These are phyloP conservation scores for Austropuccinia psidii DNA, from an alignment of 1,284 basidiomycete species.

Conservation along the genomic window DNA sequence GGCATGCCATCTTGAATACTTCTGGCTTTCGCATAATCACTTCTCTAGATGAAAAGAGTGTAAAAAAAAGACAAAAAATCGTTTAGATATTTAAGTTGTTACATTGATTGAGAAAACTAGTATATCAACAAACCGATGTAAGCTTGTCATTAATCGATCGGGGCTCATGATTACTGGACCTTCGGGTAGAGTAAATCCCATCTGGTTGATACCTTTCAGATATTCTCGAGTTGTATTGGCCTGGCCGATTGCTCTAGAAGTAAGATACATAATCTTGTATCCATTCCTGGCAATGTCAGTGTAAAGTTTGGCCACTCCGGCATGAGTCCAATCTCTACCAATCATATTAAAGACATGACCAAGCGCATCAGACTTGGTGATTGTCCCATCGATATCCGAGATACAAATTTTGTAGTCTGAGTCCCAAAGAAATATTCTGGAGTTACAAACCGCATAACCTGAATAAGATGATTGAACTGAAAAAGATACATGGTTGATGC, in stretches of 20 bases:
- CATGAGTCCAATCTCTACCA: slow-evolving; percentile 98
- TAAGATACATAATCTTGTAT: slow-evolving; percentile 97
- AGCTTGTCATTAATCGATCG: slow-evolving; percentile 83
- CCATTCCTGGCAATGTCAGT: slow-evolving; percentile 92
- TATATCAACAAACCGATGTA: slow-evolving; percentile 64
- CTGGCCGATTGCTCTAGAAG: slow-evolving; percentile 94
- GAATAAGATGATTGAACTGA: slow-evolving; percentile 75
- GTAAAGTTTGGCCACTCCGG: slow-evolving; percentile 95
- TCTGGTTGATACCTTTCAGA: slow-evolving; percentile 87
- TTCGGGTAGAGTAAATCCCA: slow-evolving; percentile 88
- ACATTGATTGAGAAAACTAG: neutral
- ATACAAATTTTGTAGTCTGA: slow-evolving; percentile 80
- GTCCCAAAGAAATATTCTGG: slow-evolving; percentile 94
- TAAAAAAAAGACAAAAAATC: neutral
- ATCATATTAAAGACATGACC: slow-evolving; percentile 98
- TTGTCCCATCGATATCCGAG: slow-evolving; percentile 98
- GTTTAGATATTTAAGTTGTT: neutral
- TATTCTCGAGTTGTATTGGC: slow-evolving; percentile 96
- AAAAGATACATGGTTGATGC: slow-evolving; percentile 87
- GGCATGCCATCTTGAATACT: slow-evolving; percentile 99
- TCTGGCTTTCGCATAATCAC: slow-evolving; percentile 99
- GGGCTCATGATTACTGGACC: slow-evolving; percentile 99
- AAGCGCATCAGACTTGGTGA: slow-evolving; percentile 95
- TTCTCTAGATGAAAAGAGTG: slow-evolving; percentile 38
- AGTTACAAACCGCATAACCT: slow-evolving; percentile 75